phyloP scores from a whole-genome alignment of 1,139 yeast genomes.

The Pneumocystis canis region DNA sequence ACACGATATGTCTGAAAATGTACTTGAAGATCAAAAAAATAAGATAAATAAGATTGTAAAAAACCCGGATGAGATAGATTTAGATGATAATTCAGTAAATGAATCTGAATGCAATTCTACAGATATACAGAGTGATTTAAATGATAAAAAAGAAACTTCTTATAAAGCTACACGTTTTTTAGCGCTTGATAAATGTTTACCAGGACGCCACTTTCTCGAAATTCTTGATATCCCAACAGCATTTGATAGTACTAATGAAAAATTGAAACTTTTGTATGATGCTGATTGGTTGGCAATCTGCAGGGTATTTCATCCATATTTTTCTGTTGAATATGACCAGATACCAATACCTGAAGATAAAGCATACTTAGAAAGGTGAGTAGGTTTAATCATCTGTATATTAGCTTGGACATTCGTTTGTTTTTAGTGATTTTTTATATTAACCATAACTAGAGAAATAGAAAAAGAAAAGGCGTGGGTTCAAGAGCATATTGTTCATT shows the following conservation, averaged over 20 bases:
- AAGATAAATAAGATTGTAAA: neutral
- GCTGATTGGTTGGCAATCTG: constrained; percentile 29
- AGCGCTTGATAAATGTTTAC: constrained; percentile 76
- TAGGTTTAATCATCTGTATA: neutral
- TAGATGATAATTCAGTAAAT: constrained; percentile 16
- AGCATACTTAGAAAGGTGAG: constrained; percentile 2
- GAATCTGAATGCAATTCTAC: constrained; percentile 29
- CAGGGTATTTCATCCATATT: constrained; percentile 19
- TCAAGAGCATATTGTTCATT: constrained; percentile 17
- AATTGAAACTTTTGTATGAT: constrained; percentile 21
- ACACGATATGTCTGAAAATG: constrained; percentile 22
- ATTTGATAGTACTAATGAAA: constrained; percentile 1
- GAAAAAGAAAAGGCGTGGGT: constrained; percentile 22
- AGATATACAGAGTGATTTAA: constrained; percentile 25
- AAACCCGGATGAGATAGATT: constrained; percentile 24
- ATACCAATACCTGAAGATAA: constrained; percentile 10
- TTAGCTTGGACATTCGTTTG: neutral
- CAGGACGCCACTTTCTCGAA: constrained; percentile 42
- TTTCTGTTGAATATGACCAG: constrained; percentile 12
- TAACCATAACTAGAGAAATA: constrained; percentile 14
- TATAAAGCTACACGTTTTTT: constrained; percentile 41
- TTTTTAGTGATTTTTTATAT: neutral
- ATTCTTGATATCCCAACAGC: constrained; percentile 25
- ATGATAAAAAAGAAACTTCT: constrained; percentile 8
- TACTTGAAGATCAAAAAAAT: neutral